Base-by-base conservation (phyloP, 257 asterid genomes). In the Cinchona pubescens region DNA sequence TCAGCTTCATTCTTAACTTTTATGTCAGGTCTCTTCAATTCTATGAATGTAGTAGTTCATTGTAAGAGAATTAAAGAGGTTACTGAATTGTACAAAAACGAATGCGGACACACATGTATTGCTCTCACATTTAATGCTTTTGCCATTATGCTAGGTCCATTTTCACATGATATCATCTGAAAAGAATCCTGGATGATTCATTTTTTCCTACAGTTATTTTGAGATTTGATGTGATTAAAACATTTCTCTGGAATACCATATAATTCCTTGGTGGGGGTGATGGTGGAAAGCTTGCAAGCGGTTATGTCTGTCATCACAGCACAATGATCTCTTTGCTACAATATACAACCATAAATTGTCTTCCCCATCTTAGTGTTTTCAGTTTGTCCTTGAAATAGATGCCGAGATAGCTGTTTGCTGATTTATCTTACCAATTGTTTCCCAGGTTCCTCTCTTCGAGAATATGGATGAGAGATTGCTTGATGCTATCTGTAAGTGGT, bases 391-490 rank as follows among this genome's bases (percentile, higher is more conserved):
- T 25, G 3, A 64, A 51, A 40, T 69, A n/a, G 38, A 69, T 45
- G 42, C 12, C 29, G 35, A 53, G 48, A 19, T 42, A 63, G 51
- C 27, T 34, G 34, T 30, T 45, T 34, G 43, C 67, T 71, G 2
- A 55, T 49, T 55, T 27, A 38, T 48, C 35, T 72, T 69, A 34
- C 48, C 62, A 51, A 27, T 62, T 53, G 53, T 71, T 80, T 79
- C 73, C 30, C 86, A 94, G 99, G 99, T 95, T 71, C 99, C 99
- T 10, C 86, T 95, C 8, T 95, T 95, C 64, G 98, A 91, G 88
- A 91, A 87, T 51, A 95, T 95, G 98, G 99, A 95, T 46, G 99
- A 95, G 86, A 85, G 97, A 76, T 76, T 95, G 84, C 96, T 95
- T 1, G 99, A 95, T 76, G 99, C 99, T 80, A 95, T 95, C 63